Conservation (phyloP, 164 flowering plant species). For the Paratinospora sagittata region DNA sequence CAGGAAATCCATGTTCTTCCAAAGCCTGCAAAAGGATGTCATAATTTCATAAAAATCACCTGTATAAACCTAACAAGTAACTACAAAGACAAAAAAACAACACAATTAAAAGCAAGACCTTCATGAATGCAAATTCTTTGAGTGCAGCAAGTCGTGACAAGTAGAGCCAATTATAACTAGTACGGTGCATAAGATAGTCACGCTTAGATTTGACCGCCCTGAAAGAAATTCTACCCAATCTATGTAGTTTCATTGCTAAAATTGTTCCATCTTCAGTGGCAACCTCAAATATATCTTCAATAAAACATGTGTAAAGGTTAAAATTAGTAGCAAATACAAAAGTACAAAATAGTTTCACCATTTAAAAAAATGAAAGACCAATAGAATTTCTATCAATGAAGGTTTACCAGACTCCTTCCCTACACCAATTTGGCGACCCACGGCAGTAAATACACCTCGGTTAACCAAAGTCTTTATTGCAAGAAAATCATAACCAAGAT, state of each 20-base stretch:
- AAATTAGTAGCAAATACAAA: not conserved
- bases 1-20: slow-evolving; percentile 84
- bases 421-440: slow-evolving; percentile 91
- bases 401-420: slow-evolving; percentile 91
- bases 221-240: slow-evolving; percentile 85
- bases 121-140: slow-evolving; percentile 95
- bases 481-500: slow-evolving; percentile 93
- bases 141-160: slow-evolving; percentile 92
- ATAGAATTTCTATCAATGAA: not conserved
- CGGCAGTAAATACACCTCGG: slow-evolving; percentile 67
- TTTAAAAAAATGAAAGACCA: not conserved
- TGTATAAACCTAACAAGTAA: not conserved
- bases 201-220: slow-evolving; percentile 96
- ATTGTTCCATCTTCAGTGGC: slow-evolving; percentile 83
- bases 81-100: not conserved
- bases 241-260: slow-evolving; percentile 88
- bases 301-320: not conserved
- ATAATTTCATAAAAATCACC: not conserved
- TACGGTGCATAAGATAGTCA: slow-evolving; percentile 88
- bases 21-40: slow-evolving; percentile 50
- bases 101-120: slow-evolving; percentile 40
- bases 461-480: slow-evolving; percentile 90
- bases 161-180: slow-evolving; percentile 83
- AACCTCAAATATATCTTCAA: slow-evolving; percentile 89
- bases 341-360: not conserved